These are phyloP conservation scores for Aureobasidium sp. DNA, from an alignment of 2,329 filamentous ascomycete genomes.

Conservation along the genomic window DNA sequence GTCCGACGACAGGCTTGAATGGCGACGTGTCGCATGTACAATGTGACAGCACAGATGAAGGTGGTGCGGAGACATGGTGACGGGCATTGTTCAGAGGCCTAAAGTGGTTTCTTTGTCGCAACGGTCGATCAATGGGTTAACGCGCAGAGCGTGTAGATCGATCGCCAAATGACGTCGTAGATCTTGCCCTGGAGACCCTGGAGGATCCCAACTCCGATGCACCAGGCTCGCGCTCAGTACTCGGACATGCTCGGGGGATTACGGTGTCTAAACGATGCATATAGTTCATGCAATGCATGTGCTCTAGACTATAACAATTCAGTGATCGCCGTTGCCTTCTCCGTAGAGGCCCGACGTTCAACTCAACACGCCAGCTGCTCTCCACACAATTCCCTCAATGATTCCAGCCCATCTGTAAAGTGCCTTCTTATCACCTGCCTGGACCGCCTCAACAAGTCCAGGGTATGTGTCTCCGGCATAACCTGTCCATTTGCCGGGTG, in stretches of 20 bases:
- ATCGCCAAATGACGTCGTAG: background rate
- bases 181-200: background rate
- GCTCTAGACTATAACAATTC: too few species aligned
- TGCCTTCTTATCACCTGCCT: slow-evolving; percentile 37
- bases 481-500: slow-evolving; percentile 84
- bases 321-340: background rate
- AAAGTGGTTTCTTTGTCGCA: slow-evolving; percentile 3
- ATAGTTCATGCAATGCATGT: background rate
- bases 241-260: too few species aligned
- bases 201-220: too few species aligned
- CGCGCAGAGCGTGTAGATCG: background rate
- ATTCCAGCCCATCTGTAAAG: slow-evolving; percentile 39
- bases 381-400: slow-evolving; percentile 30
- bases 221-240: too few species aligned
- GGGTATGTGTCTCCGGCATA: slow-evolving; percentile 70
- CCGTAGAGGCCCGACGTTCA: background rate
- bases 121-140: background rate
- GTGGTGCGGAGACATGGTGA: background rate
- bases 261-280: background rate
- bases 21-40: background rate
- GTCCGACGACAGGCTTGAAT: background rate
- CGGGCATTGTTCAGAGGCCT: background rate
- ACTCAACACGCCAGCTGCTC: slow-evolving; percentile 23
- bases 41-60: background rate
- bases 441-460: slow-evolving; percentile 56